Conservation (phyloP, 208 protist genomes). For the Herpetomonas muscarum region DNA sequence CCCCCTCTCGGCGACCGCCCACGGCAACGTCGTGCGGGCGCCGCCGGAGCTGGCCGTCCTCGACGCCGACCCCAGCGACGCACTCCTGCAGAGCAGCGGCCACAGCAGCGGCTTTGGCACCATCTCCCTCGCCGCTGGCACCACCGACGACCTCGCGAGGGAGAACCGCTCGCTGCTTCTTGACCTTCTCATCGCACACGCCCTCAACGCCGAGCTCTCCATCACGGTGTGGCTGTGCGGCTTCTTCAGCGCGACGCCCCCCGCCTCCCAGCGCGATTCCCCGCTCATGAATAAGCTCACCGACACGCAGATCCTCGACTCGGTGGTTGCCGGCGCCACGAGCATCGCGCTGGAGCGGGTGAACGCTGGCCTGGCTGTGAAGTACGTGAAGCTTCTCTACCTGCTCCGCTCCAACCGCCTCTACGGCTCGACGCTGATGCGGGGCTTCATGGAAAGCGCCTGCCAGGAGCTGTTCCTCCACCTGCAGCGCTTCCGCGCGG, state of each 20-base stretch:
- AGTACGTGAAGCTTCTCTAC: slow-evolving; percentile 80
- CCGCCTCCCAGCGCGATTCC: slow-evolving; percentile 1
- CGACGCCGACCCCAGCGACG: slow-evolving; percentile 35
- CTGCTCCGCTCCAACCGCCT: slow-evolving; percentile 61
- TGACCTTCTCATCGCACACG: slow-evolving; percentile 77
- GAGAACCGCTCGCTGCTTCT: slow-evolving; percentile 51
- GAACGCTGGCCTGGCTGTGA: slow-evolving; percentile 61
- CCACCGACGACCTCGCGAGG: slow-evolving; percentile 17
- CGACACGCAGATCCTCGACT: slow-evolving; percentile 33
- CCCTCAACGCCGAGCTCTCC: slow-evolving; percentile 34
- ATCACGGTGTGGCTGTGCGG: slow-evolving; percentile 56
- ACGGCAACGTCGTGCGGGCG: slow-evolving; percentile 25
- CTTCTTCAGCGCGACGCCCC: slow-evolving; percentile 22
- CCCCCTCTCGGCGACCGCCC: slow-evolving; percentile 10
- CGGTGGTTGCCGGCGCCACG: slow-evolving; percentile 63
- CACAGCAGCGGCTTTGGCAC: neutral
- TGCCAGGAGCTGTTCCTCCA: slow-evolving; percentile 65
- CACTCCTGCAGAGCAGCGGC: slow-evolving; percentile 1
- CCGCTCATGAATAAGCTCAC: slow-evolving; percentile 17
- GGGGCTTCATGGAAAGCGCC: slow-evolving; percentile 40
- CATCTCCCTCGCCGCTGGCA: slow-evolving; percentile 47
- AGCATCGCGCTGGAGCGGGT: slow-evolving; percentile 33
- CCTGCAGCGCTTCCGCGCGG: slow-evolving; percentile 46
- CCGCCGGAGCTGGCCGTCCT: slow-evolving; percentile 65
- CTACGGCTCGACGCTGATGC: slow-evolving; percentile 39